phyloP scores from a whole-genome alignment of 495 filamentous ascomycete genomes.

The Parmelia sp. region DNA sequence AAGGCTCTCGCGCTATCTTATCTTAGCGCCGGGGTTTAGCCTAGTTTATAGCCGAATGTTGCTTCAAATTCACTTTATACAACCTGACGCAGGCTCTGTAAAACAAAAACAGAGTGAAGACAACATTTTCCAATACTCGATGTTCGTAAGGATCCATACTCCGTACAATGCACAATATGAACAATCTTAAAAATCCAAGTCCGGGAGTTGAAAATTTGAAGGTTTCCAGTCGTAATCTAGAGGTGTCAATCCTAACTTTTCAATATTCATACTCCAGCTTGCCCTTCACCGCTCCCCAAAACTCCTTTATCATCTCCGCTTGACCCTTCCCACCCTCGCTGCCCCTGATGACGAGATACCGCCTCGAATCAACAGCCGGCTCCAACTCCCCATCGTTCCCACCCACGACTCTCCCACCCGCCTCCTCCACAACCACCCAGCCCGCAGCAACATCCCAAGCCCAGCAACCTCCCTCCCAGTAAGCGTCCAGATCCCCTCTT shows the following conservation, averaged over 20 bases:
- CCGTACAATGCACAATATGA: no score
- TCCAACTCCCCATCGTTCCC: conserved; percentile 76
- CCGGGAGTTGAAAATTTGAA: no score
- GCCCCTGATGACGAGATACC: conserved; percentile 71
- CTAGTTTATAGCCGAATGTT: no score
- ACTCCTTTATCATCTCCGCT: conserved; percentile 71
- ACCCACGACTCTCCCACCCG: conserved; percentile 72
- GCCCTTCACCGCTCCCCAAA: conserved; percentile 58
- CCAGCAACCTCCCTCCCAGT: conserved; percentile 94
- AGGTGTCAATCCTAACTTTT: neutral
- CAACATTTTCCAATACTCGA: no score
- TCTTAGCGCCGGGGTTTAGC: conserved; percentile 5
- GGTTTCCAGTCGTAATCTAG: neutral
- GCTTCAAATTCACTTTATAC: no score
- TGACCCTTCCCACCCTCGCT: conserved; percentile 53
- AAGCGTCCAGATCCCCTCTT: conserved; percentile 68
- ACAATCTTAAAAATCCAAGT: no score
- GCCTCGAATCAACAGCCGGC: conserved; percentile 63
- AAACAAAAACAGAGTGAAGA: no score
- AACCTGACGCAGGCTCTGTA: no score
- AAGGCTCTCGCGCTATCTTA: conserved; percentile 10
- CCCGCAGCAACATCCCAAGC: conserved; percentile 92
- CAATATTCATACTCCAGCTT: conserved; percentile 43
- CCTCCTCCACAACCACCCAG: conserved; percentile 82
- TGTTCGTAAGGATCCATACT: no score